Percentiles rank a stretch among this genome's conserved stretches.
phyloP scores from a whole-genome alignment of 2,329 filamentous ascomycete genomes.

The Fusarium fracticaudum region DNA sequence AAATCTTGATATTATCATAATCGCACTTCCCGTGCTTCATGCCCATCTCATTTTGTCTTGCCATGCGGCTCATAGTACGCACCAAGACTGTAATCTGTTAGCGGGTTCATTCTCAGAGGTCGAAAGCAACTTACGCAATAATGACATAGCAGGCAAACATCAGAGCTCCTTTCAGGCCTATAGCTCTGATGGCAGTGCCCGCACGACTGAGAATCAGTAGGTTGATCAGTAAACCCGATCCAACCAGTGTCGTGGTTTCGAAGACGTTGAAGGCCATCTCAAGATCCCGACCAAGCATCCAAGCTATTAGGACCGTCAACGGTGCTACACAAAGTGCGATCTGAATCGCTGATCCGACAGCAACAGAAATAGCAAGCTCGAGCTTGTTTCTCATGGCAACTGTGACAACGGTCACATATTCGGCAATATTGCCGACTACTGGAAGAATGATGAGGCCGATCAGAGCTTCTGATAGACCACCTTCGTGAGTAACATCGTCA shows the following conservation, averaged over 20 bases:
- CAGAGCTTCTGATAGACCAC: slow-evolving; percentile 64
- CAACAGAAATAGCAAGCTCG: slow-evolving; percentile 69
- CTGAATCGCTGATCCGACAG: slow-evolving; percentile 69
- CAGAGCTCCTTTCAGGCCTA: slow-evolving; percentile 62
- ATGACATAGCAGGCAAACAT: slow-evolving; percentile 65
- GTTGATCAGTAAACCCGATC: slow-evolving; percentile 77
- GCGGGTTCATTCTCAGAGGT: neutral
- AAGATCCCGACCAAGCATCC: slow-evolving; percentile 64
- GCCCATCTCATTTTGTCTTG: slow-evolving; percentile 5
- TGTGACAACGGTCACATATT: slow-evolving; percentile 69
- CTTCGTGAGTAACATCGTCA: slow-evolving; percentile 60
- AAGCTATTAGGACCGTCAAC: slow-evolving; percentile 67
- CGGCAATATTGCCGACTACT: slow-evolving; percentile 70
- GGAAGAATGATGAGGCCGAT: slow-evolving; percentile 71
- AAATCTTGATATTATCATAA: slow-evolving; percentile 27
- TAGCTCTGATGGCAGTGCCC: slow-evolving; percentile 69
- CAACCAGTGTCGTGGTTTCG: slow-evolving; percentile 77
- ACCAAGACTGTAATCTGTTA: slow-evolving; percentile 4
- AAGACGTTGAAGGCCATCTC: slow-evolving; percentile 79
- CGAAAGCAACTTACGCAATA: slow-evolving; percentile 48
- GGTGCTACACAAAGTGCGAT: slow-evolving; percentile 70
- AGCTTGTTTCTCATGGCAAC: slow-evolving; percentile 69
- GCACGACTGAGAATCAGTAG: slow-evolving; percentile 79
- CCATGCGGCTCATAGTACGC: slow-evolving; percentile 30
- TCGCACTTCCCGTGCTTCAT: too few species aligned